phyloP scores from a whole-genome alignment of 2,329 filamentous ascomycete species.

The Fusarium oxysporum region DNA sequence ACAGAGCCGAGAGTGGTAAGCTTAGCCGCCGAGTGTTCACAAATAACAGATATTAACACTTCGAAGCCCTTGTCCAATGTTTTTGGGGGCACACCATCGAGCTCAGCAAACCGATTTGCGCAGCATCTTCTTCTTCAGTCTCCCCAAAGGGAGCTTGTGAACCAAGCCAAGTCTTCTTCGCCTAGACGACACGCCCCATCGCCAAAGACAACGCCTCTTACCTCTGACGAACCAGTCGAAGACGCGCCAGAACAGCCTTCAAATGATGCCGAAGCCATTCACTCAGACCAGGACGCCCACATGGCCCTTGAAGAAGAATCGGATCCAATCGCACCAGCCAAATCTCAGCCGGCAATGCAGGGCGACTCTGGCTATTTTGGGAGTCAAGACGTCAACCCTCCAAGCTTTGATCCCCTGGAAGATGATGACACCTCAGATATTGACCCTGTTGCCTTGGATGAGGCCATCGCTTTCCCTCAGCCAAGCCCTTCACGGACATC shows the following conservation, averaged over 20 bases:
- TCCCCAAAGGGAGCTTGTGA: conserved; percentile 59
- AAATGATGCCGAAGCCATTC: conserved; percentile 8
- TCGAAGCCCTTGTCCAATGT: conserved; percentile 69
- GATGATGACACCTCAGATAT: conserved; percentile 36
- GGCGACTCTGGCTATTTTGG: conserved; percentile 79
- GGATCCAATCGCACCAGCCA: background rate
- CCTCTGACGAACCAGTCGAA: conserved; percentile 5
- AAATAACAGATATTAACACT: conserved; percentile 42
- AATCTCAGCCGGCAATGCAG: conserved; percentile 43
- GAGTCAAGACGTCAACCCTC: conserved; percentile 61
- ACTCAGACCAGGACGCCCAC: conserved; percentile 21
- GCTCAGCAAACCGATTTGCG: conserved; percentile 65
- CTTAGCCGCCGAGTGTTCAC: conserved; percentile 31
- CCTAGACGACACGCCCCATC: conserved; percentile 50
- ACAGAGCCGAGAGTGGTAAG: conserved; percentile 73
- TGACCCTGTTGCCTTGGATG: conserved; percentile 33
- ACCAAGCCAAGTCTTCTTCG: conserved; percentile 50
- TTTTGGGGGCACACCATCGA: conserved; percentile 67
- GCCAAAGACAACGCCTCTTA: conserved; percentile 44
- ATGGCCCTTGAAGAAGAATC: conserved; percentile 11
- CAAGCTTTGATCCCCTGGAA: conserved; percentile 38
- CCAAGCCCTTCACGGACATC: conserved; percentile 40
- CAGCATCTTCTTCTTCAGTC: conserved; percentile 63
- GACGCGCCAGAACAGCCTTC: conserved; percentile 9
- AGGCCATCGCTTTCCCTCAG: conserved; percentile 31